A percentile compares a stretch with the other conserved stretches of the same genome.
These are phyloP conservation scores for Durotheca rogersii DNA, from an alignment of 495 filamentous ascomycete genomes.

Conservation along the genomic window DNA sequence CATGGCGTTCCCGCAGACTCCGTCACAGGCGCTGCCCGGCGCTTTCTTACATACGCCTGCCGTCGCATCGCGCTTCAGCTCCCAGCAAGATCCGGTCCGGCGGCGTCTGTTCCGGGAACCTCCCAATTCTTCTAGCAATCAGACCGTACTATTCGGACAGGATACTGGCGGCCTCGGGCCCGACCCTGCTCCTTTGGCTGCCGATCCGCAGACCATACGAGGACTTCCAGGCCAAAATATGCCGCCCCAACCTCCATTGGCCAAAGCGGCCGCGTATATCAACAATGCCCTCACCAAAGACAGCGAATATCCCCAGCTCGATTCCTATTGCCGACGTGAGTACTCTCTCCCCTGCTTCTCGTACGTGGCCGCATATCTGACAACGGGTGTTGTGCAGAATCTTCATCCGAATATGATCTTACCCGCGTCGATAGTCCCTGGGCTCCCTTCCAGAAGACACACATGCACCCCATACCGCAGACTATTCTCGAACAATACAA, in stretches of 20 bases:
- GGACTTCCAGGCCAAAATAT: slow-evolving; percentile 33
- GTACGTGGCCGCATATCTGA: not conserved
- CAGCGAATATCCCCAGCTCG: slow-evolving; percentile 81
- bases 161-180: slow-evolving; percentile 33
- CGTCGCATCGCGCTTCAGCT: slow-evolving; percentile 37
- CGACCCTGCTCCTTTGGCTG: slow-evolving; percentile 30
- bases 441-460: slow-evolving; percentile 83
- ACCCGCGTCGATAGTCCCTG: slow-evolving; percentile 62
- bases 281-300: slow-evolving; percentile 75
- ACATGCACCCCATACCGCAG: slow-evolving; percentile 83
- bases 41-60: slow-evolving; percentile 74
- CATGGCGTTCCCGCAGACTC: slow-evolving; percentile 66
- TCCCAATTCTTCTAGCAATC: slow-evolving; percentile 2
- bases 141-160: slow-evolving; percentile 26
- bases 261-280: slow-evolving; percentile 80
- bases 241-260: slow-evolving; percentile 59
- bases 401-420: slow-evolving; percentile 89
- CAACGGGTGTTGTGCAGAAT: slow-evolving; percentile 55
- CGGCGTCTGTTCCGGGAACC: slow-evolving; percentile 44
- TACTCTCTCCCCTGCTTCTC: slow-evolving; percentile 21
- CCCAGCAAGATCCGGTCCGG: slow-evolving; percentile 39
- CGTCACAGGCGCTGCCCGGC: slow-evolving; percentile 67
- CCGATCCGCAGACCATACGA: slow-evolving; percentile 20
- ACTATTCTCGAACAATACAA: slow-evolving; percentile 88
- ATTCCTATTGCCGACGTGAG: slow-evolving; percentile 87